These are phyloP conservation scores for Leptomonas seymouri DNA, from an alignment of 208 protist genomes.

Conservation along the genomic window DNA sequence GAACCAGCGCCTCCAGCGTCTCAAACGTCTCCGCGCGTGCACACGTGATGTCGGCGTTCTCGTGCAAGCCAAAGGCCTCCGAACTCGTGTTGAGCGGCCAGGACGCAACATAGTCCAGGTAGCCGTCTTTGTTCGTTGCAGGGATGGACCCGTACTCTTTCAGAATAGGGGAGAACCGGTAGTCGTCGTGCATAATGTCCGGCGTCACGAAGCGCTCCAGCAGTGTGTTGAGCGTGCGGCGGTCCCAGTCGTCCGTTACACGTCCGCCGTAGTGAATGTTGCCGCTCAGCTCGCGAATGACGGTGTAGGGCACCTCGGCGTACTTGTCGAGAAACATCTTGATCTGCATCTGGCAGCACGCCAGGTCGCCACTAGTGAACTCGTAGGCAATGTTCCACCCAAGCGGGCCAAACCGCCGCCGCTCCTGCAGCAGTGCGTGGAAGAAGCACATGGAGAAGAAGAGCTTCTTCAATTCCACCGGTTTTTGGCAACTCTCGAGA, in stretches of 20 bases:
- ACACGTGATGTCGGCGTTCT: constrained; percentile 98
- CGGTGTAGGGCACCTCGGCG: constrained; percentile 96
- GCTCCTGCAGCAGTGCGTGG: constrained; percentile 97
- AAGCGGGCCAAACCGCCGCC: constrained; percentile 98
- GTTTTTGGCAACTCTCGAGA: constrained; percentile 88
- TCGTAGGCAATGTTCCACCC: constrained; percentile 99
- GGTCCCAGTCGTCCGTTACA: constrained; percentile 99
- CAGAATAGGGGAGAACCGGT: constrained; percentile 83
- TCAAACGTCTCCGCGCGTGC: constrained; percentile 93
- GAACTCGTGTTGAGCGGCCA: constrained; percentile 96
- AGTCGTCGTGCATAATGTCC: constrained; percentile 92
- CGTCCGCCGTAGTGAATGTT: constrained; percentile 99
- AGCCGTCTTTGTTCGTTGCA: constrained; percentile 75
- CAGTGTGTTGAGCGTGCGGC: constrained; percentile 94
- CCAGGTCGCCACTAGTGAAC: constrained; percentile 97
- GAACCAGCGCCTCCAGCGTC: constrained; percentile 84
- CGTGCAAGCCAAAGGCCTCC: constrained; percentile 97
- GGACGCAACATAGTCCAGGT: constrained; percentile 89
- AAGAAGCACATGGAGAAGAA: constrained; percentile 98
- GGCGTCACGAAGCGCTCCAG: constrained; percentile 92
- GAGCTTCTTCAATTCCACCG: constrained; percentile 93
- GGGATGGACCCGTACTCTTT: constrained; percentile 86
- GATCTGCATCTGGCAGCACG: constrained; percentile 93
- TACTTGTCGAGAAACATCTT: constrained; percentile 98
- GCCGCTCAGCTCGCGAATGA: constrained; percentile 96